These are phyloP conservation scores for Teratosphaeria destructans DNA, from an alignment of 2,329 filamentous ascomycete genomes.

Conservation along the genomic window DNA sequence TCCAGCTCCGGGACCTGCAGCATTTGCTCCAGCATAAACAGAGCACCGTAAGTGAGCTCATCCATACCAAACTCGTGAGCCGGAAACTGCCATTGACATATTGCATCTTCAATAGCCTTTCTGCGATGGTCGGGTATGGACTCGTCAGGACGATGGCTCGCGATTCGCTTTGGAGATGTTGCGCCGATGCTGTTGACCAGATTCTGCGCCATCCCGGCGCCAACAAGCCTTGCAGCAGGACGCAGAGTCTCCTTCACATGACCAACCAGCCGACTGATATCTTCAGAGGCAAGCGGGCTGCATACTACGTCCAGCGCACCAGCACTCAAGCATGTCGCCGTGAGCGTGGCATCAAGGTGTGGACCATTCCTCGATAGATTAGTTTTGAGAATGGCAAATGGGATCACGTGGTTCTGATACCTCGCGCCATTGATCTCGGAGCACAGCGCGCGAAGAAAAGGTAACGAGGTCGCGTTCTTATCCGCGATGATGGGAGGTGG, in stretches of 20 bases:
- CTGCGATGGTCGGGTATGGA: slow-evolving; percentile 53
- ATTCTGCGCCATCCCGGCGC: slow-evolving; percentile 21
- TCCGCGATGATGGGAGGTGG: background rate
- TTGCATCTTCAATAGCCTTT: slow-evolving; percentile 50
- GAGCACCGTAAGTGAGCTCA: slow-evolving; percentile 75
- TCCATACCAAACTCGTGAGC: slow-evolving; percentile 86
- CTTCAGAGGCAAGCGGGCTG: slow-evolving; percentile 62
- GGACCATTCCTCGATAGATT: slow-evolving; percentile 3
- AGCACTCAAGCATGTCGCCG: slow-evolving; percentile 59
- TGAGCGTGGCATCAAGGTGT: slow-evolving; percentile 19
- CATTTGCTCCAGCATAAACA: slow-evolving; percentile 82
- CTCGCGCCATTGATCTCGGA: slow-evolving; percentile 16
- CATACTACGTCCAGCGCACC: slow-evolving; percentile 80
- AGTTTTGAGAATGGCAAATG: slow-evolving; percentile 17
- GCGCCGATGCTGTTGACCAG: slow-evolving; percentile 20
- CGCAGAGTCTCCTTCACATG: slow-evolving; percentile 21
- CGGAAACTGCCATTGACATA: slow-evolving; percentile 78
- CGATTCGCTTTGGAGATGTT: slow-evolving; percentile 8
- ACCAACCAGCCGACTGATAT: slow-evolving; percentile 20
- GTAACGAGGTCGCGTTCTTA: slow-evolving; percentile 5
- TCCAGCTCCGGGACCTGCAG: slow-evolving; percentile 71
- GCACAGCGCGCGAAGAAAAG: slow-evolving; percentile 15
- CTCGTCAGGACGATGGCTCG: slow-evolving; percentile 44
- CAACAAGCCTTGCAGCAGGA: slow-evolving; percentile 17
- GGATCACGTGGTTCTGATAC: slow-evolving; percentile 20